Conservation (phyloP, 2,329 filamentous ascomycete species). For the Aspergillus glaucus region DNA sequence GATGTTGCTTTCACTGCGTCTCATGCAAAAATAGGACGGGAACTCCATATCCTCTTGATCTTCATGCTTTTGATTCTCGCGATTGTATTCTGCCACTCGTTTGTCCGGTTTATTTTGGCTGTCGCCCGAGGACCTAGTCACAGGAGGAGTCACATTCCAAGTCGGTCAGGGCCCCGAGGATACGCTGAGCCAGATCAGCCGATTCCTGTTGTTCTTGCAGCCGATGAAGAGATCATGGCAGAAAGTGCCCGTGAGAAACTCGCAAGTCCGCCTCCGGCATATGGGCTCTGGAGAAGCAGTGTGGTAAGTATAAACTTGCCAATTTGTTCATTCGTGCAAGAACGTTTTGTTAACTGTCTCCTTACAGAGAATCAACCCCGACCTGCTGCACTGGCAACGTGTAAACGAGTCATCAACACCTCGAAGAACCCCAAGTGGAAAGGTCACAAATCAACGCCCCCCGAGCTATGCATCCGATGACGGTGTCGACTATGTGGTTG, state of each 20-base stretch:
- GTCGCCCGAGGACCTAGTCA: slow-evolving; percentile 42
- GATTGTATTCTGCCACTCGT: slow-evolving; percentile 73
- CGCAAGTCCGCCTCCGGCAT: slow-evolving; percentile 65
- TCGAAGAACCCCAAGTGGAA: slow-evolving; percentile 8
- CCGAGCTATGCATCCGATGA: slow-evolving; percentile 73
- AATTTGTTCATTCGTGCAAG: neutral
- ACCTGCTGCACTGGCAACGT: slow-evolving; percentile 74
- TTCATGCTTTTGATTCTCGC: slow-evolving; percentile 67
- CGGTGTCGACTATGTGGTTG: slow-evolving; percentile 65
- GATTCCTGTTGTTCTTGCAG: slow-evolving; percentile 68
- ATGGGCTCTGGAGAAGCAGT: slow-evolving; percentile 76
- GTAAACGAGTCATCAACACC: slow-evolving; percentile 34
- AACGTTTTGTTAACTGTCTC: slow-evolving; percentile 1
- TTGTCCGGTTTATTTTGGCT: slow-evolving; percentile 67
- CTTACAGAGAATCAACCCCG: slow-evolving; percentile 65
- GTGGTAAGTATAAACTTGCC: slow-evolving; percentile 53
- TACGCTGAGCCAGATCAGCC: slow-evolving; percentile 67
- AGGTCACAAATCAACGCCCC: slow-evolving; percentile 48
- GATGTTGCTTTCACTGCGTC: slow-evolving; percentile 68
- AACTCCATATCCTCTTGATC: slow-evolving; percentile 74
- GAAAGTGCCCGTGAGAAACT: slow-evolving; percentile 47
- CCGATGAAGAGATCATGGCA: slow-evolving; percentile 62
- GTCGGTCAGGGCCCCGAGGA: slow-evolving; percentile 52
- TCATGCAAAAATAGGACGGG: slow-evolving; percentile 56
- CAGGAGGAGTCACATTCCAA: slow-evolving; percentile 34